Evolutionary conservation across 306 rosid species (phyloP).

Genomic region (Amphicarpaea edgeworthii): DNA sequence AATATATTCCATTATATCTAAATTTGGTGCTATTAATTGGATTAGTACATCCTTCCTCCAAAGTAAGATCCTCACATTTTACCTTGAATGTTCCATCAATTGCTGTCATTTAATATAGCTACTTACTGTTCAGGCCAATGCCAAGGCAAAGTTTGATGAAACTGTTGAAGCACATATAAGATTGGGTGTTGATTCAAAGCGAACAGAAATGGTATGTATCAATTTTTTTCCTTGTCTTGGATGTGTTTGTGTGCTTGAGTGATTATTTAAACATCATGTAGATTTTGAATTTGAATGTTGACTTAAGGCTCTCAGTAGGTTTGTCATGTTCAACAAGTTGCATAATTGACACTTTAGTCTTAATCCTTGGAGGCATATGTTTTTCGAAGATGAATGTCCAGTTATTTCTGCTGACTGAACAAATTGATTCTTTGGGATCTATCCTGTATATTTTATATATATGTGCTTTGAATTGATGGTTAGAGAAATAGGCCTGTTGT

Average conservation of each 20-base stretch:
- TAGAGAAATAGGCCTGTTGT: conserved; percentile 1
- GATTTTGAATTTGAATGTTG: conserved; percentile 24
- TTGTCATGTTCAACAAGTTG: conserved; percentile 35
- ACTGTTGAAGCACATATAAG: conserved; percentile 90
- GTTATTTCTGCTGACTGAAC: conserved; percentile 18
- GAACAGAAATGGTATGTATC: conserved; percentile 71
- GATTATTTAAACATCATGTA: conserved; percentile 21
- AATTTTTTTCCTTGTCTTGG: conserved; percentile 5
- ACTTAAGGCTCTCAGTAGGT: conserved; percentile 9
- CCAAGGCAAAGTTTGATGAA: conserved; percentile 82
- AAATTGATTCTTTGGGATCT: conserved; percentile 12
- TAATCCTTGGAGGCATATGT: conserved; percentile 6
- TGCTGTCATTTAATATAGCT: conserved; percentile 42
- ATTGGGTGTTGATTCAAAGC: conserved; percentile 87
- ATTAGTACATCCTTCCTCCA: conserved; percentile 30
- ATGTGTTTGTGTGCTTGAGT: conserved; percentile 15
- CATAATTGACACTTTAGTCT: conserved; percentile 20
- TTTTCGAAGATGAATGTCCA: not conserved
- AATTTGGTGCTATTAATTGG: conserved; percentile 10
- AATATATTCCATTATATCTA: not conserved
- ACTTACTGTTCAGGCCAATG: conserved; percentile 71
- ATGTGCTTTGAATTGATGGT: conserved; percentile 29
- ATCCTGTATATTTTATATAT: conserved; percentile 1
- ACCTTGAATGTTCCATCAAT: too few species aligned
- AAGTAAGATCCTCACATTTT: not conserved